Percentiles rank a stretch among this genome's conserved stretches.
Evolutionary conservation across 2,329 filamentous ascomycete species (phyloP).

Genomic region (Chaetothyriales sp.): DNA sequence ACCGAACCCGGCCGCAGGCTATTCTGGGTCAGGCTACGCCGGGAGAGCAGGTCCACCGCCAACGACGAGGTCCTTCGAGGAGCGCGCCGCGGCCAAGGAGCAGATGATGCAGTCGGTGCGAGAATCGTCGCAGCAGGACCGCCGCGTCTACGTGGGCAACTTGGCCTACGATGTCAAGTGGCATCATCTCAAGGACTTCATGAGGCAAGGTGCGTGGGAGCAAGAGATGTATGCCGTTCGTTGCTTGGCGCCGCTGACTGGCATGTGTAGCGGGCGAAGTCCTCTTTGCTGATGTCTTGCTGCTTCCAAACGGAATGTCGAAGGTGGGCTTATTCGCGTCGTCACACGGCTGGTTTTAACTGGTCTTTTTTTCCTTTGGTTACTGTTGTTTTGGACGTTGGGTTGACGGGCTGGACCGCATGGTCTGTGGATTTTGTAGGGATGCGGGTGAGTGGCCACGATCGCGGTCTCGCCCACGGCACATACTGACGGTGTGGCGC

Average conservation of each 20-base stretch:
- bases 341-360: constrained; percentile 77
- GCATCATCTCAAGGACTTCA: constrained; percentile 99
- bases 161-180: constrained; percentile 99
- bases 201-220: constrained; percentile 69
- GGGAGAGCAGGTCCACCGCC: constrained; percentile 50
- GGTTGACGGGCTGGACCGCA: constrained; percentile 92
- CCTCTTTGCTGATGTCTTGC: constrained; percentile 96
- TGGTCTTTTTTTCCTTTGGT: constrained; percentile 47
- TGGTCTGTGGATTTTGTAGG: constrained; percentile 84
- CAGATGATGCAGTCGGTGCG: constrained; percentile 92
- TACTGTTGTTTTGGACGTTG: constrained; percentile 69
- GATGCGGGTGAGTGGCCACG: constrained; percentile 77
- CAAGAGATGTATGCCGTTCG: constrained; percentile 2
- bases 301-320: constrained; percentile 99
- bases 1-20: constrained; percentile 54
- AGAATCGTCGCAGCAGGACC: constrained; percentile 94
- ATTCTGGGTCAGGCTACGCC: constrained; percentile 45
- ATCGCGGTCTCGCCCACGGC: not conserved
- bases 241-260: no score
- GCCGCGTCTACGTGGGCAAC: constrained; percentile 98
- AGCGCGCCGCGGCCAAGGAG: constrained; percentile 70
- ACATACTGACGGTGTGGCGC: constrained; percentile 4
- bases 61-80: constrained; percentile 59
- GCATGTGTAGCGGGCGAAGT: constrained; percentile 75
- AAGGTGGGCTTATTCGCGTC: constrained; percentile 95